Conservation (phyloP, 2,329 filamentous ascomycete species). For the Sodiomyces alkalinus region DNA sequence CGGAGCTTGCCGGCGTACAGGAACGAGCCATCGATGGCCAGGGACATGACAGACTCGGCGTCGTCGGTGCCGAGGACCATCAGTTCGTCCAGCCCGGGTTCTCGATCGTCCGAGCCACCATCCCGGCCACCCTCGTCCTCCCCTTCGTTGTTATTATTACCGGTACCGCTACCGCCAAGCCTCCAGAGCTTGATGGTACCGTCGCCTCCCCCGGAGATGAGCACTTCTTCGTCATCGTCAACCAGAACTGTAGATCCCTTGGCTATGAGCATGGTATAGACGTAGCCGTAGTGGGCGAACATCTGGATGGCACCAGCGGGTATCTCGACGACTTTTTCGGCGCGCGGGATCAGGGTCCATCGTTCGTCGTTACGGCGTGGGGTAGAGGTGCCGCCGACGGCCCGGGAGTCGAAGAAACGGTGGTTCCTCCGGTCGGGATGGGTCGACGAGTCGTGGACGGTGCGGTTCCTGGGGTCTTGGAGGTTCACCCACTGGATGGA, state of each 20-base stretch:
- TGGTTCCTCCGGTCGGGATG: conserved; percentile 69
- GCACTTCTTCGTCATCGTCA: conserved; percentile 59
- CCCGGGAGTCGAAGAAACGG: conserved; percentile 83
- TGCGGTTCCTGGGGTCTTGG: conserved; percentile 44
- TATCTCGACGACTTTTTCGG: conserved; percentile 56
- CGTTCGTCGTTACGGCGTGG: conserved; percentile 52
- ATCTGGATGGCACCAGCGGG: conserved; percentile 65
- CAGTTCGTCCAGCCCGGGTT: conserved; percentile 53
- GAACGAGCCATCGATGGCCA: conserved; percentile 80
- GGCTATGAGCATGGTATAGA: conserved; percentile 89
- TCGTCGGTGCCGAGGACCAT: conserved; percentile 48
- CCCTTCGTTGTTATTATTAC: conserved; percentile 1
- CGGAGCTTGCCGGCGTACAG: conserved; percentile 80
- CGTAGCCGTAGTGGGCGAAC: conserved; percentile 89
- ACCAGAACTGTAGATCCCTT: conserved; percentile 52
- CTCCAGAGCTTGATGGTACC: conserved; percentile 92
- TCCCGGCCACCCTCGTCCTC: conserved; percentile 16
- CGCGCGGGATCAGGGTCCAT: conserved; percentile 36
- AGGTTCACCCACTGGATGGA: conserved; percentile 87
- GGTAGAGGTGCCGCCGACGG: conserved; percentile 67
- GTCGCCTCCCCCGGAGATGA: conserved; percentile 86
- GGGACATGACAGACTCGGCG: conserved; percentile 52
- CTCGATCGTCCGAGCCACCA: conserved; percentile 32
- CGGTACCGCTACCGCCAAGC: conserved; percentile 24
- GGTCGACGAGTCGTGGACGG: conserved; percentile 44